Evolutionary conservation across 2,329 filamentous ascomycete genomes (phyloP).

Genomic region (Verticillium klebahnii): DNA sequence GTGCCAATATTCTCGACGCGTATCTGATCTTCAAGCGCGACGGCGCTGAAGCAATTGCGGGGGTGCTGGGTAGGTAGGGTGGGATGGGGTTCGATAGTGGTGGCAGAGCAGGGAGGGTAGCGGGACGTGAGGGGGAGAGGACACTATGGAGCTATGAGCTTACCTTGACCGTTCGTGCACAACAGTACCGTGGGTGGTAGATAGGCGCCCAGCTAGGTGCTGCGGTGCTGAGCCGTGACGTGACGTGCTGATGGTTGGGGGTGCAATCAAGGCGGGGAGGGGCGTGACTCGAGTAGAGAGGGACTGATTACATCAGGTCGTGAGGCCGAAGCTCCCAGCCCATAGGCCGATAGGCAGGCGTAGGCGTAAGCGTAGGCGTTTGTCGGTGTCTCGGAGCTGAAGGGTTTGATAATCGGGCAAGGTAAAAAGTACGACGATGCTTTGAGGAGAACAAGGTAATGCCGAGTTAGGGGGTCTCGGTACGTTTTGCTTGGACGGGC

Average conservation of each 20-base stretch:
- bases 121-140: slow-evolving; percentile 4
- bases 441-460: neutral
- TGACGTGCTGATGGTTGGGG: neutral
- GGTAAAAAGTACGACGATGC: neutral
- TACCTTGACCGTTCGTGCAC: neutral
- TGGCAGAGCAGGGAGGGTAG: neutral
- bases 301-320: slow-evolving; percentile 6
- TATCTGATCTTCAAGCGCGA: neutral
- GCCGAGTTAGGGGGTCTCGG: no score
- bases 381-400: neutral
- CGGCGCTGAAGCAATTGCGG: slow-evolving; percentile 1
- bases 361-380: neutral
- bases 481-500: neutral
- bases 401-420: neutral
- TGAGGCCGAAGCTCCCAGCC: neutral
- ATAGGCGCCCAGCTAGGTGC: neutral
- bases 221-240: neutral
- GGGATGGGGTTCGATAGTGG: neutral
- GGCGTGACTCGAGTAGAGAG: slow-evolving; percentile 5
- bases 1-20: neutral
- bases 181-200: neutral
- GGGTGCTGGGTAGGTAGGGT: neutral
- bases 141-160: neutral
- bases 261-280: slow-evolving; percentile 9
- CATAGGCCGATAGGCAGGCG: neutral